Base-by-base conservation (phyloP, 2,329 filamentous ascomycete species). In the Colletotrichum euphorbiae region DNA sequence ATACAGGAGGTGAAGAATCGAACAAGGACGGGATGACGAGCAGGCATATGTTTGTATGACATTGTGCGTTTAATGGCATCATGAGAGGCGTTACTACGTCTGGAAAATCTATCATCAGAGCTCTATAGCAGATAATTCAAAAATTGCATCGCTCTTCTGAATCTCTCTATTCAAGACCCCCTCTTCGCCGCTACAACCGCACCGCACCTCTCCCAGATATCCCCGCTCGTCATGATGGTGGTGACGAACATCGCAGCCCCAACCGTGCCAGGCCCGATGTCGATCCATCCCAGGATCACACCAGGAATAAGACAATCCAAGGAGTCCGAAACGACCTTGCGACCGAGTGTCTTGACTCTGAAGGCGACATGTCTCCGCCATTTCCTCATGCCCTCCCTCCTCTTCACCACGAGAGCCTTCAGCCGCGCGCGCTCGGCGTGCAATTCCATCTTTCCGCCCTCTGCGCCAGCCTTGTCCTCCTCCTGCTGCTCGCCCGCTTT, bases 251-350 rank as follows among this genome's bases (percentile, higher is more conserved):
- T 90, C 8, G 84, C 83, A 12, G 84, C 62, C 1, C 87, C 89
- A 1, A 92, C 84, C 1, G 82, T 78, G 3, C 86, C 82, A 0
- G 83, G 77, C 9, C 83, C 79, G 1, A 84, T 79, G 0, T 81
- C 76, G 28, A 90, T 77, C 90, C 90, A 92, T 0, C 89, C 89
- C 13, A 92, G 77, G 1, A 85, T 79, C 6, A 80, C 80, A 0
- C 86, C 87, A 0, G 91, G 91, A 36, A 92, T 80, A 4, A 89
- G 73, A 52, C 92, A 75, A 75, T 93, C 91, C 57, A 91, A 82
- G 6, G 79, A 71, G 73, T 92, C 88, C 1, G 87, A 82, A 1
- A 88, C 68, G 6, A 90, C 75, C 56, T 82, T 81, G 13, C 85
- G 83, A 31, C 80, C 72, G 2, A 89, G 74, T 1, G 73, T 75